These are phyloP conservation scores for Melampsora americana DNA, from an alignment of 1,284 basidiomycete genomes.

Conservation along the genomic window DNA sequence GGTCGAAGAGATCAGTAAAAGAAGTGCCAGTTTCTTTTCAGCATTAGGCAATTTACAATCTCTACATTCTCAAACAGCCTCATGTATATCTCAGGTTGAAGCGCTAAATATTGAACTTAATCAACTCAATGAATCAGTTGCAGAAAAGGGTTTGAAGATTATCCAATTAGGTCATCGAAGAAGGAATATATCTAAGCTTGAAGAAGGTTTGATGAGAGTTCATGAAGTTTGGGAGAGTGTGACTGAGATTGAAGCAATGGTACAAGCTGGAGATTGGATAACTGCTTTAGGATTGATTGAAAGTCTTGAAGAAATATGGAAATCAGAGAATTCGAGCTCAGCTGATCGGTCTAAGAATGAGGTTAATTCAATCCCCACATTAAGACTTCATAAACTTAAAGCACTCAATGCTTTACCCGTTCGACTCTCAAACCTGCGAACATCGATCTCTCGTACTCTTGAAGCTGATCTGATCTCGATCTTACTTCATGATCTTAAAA, in stretches of 20 bases:
- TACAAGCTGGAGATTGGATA: constrained; percentile 76
- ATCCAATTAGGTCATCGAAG: constrained; percentile 67
- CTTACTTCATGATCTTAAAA: constrained; percentile 31
- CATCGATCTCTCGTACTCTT: constrained; percentile 18
- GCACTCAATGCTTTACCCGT: constrained; percentile 9
- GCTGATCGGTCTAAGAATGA: not conserved
- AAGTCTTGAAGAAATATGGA: constrained; percentile 67
- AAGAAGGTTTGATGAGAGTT: constrained; percentile 60
- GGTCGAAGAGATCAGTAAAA: constrained; percentile 82
- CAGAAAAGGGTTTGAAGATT: constrained; percentile 71
- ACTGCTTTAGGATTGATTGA: constrained; percentile 75
- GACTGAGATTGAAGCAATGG: constrained; percentile 71
- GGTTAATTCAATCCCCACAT: constrained; percentile 16
- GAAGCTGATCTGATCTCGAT: constrained; percentile 38
- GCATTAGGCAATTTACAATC: constrained; percentile 90
- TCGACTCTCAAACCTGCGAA: constrained; percentile 20
- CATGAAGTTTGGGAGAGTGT: constrained; percentile 65
- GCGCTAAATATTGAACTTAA: constrained; percentile 69
- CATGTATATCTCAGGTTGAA: constrained; percentile 73
- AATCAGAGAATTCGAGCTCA: constrained; percentile 6
- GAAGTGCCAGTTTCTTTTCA: constrained; percentile 91
- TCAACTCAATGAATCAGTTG: constrained; percentile 72
- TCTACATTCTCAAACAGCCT: constrained; percentile 79
- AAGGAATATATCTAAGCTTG: constrained; percentile 63
- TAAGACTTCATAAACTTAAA: not conserved